Conservation (phyloP, 805 yeast species). For the Isabelozyma rhagii region DNA sequence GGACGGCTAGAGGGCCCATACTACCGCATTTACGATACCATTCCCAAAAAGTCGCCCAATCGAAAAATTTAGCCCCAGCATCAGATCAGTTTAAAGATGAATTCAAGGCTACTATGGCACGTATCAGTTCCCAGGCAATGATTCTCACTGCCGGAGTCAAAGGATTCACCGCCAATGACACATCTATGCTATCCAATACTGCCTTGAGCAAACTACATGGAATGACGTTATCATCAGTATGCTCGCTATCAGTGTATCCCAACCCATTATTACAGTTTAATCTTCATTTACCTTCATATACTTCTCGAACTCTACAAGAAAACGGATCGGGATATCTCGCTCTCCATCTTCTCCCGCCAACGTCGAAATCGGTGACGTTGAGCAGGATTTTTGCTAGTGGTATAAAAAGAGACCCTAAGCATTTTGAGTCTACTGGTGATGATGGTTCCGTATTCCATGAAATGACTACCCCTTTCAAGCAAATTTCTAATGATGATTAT, state of each 20-base stretch:
- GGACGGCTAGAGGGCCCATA: not conserved
- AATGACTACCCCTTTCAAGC: conserved; percentile 55
- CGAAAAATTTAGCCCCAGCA: not conserved
- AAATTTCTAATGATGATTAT: conserved; percentile 31
- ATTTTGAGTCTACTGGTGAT: conserved; percentile 17
- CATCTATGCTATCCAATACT: not conserved
- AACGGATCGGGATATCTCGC: conserved; percentile 51
- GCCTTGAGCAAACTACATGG: conserved; percentile 47
- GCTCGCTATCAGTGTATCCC: conserved; percentile 77
- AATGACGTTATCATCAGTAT: conserved; percentile 81
- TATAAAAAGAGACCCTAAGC: conserved; percentile 48
- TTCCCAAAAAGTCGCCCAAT: not conserved
- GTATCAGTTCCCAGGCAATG: conserved; percentile 42
- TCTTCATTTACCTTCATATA: conserved; percentile 79
- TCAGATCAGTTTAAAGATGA: conserved; percentile 4
- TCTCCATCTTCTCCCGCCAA: conserved; percentile 71
- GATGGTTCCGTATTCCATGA: conserved; percentile 41
- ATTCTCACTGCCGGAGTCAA: conserved; percentile 32
- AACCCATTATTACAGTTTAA: conserved; percentile 81
- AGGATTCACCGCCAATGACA: conserved; percentile 6
- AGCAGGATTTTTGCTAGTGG: conserved; percentile 66
- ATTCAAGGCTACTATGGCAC: conserved; percentile 33
- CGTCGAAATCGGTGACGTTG: conserved; percentile 47
- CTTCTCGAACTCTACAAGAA: conserved; percentile 65
- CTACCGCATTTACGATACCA: not conserved